These are phyloP conservation scores for Aspergillus conjunctus DNA, from an alignment of 495 filamentous ascomycete genomes.

Conservation along the genomic window DNA sequence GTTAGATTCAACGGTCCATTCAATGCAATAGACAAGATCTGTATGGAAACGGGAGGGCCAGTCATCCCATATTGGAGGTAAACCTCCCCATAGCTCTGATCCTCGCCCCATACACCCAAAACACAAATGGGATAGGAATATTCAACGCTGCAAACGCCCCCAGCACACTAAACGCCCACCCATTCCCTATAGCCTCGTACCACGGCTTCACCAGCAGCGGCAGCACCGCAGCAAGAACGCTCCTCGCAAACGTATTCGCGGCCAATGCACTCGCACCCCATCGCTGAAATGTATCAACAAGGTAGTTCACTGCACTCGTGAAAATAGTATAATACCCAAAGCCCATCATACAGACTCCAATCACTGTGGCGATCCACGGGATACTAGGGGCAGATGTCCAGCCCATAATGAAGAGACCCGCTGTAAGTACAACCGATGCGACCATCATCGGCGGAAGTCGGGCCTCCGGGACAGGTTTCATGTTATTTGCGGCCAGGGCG, in stretches of 20 bases:
- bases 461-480: slow-evolving; percentile 49
- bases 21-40: too few species aligned
- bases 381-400: slow-evolving; percentile 43
- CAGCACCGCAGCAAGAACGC: slow-evolving; percentile 6
- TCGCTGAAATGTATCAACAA: slow-evolving; percentile 25
- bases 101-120: slow-evolving; percentile 1
- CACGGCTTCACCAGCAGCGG: slow-evolving; percentile 6
- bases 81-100: slow-evolving; percentile 9
- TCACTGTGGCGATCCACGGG: slow-evolving; percentile 50
- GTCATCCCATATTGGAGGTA: slow-evolving; percentile 8
- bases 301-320: slow-evolving; percentile 25
- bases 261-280: slow-evolving; percentile 10
- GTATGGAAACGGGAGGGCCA: too few species aligned
- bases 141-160: slow-evolving; percentile 7
- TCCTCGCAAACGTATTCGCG: slow-evolving; percentile 2
- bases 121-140: slow-evolving; percentile 11
- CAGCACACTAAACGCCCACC: slow-evolving; percentile 10
- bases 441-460: slow-evolving; percentile 53
- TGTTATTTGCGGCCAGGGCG: slow-evolving; percentile 37
- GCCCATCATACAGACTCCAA: slow-evolving; percentile 47
- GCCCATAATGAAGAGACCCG: slow-evolving; percentile 56
- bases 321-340: slow-evolving; percentile 49
- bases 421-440: slow-evolving; percentile 46
- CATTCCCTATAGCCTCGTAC: slow-evolving; percentile 8
- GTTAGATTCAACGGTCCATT: too few species aligned